A percentile compares a stretch with the other conserved stretches of the same genome.
phyloP scores from a whole-genome alignment of 2,329 filamentous ascomycete species.

The Stemphylium beticola region DNA sequence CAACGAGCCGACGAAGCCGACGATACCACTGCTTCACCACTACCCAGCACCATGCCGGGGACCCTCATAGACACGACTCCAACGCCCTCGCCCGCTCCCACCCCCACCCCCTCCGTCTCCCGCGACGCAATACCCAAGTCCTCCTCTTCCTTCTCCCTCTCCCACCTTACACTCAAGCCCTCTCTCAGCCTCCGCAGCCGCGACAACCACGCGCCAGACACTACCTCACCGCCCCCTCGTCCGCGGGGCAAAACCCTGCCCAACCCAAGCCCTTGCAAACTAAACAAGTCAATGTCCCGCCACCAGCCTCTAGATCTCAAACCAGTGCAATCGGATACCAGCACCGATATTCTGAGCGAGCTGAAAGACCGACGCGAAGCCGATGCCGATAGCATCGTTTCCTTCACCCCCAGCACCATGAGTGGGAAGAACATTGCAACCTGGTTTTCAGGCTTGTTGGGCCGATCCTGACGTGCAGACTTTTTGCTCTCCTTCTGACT shows the following conservation, averaged over 20 bases:
- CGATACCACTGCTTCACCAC: conserved; percentile 1
- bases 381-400: conserved; percentile 28
- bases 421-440: conserved; percentile 38
- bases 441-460: conserved; percentile 44
- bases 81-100: conserved; percentile 2
- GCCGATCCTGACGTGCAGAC: conserved; percentile 7
- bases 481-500: background rate
- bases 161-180: background rate
- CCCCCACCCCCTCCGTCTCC: background rate
- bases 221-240: conserved; percentile 20
- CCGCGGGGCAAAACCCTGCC: conserved; percentile 29
- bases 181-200: conserved; percentile 14
- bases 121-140: background rate
- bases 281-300: background rate
- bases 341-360: background rate
- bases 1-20: background rate
- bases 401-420: conserved; percentile 30
- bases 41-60: background rate
- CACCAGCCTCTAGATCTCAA: too few relatives aligned
- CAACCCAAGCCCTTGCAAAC: background rate
- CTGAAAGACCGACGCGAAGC: conserved; percentile 7
- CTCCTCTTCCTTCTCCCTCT: background rate
- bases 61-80: background rate
- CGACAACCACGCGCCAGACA: conserved; percentile 14
- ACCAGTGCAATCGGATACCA: background rate